Evolutionary conservation across 441 rosid genomes (phyloP), one percentile per base, ranked within the genome.

Genomic region (Manihot esculenta): DNA sequence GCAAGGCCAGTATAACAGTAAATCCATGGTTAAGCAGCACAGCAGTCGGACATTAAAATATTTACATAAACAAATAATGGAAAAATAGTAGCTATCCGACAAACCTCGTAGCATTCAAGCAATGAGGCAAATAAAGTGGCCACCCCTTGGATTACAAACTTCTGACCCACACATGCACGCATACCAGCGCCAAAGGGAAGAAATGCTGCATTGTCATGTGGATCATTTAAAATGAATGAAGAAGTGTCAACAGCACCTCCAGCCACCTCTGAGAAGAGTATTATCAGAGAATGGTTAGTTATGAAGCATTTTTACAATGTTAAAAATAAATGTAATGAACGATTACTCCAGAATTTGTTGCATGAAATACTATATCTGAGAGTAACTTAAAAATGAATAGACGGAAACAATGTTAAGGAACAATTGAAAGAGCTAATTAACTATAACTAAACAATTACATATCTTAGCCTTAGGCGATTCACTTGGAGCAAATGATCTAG

Each of bases 101-200:
- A 70, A 71, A 88, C 92, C 92, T 88, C 73, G 9, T 80, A 88
- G 54, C 23, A 72, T 65, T 85, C 84, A 64, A 88, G 83, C 79
- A 88, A 72, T 57, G 86, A 83, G 23, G 84, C 86, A 74, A 88
- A 69, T 67, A 85, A 57, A 7, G 81, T 33, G 24, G 88, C 88
- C 35, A 85, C 80, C 76, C 79, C 87, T 65, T 55, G 86, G 69
- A 79, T 75, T 49, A 82, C 78, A 80, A 84, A 83, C 72, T 84
- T 84, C 81, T 81, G 87, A n/a, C 82, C 87, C 33, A 84, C 72
- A 56, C 92, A 88, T 23, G 85, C 79, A 66, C 88, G 88, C 21
- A 66, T 69, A 42, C 92, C 92, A 38, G 77, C 81, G n/a, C 92
- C 92, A 59, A 88, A 88, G 64, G 87, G 82, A 77, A 88, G 86